A percentile compares a stretch with the other conserved stretches of the same genome.
phyloP scores from a whole-genome alignment of 805 yeast genomes.

The Cephaloascus albidus region DNA sequence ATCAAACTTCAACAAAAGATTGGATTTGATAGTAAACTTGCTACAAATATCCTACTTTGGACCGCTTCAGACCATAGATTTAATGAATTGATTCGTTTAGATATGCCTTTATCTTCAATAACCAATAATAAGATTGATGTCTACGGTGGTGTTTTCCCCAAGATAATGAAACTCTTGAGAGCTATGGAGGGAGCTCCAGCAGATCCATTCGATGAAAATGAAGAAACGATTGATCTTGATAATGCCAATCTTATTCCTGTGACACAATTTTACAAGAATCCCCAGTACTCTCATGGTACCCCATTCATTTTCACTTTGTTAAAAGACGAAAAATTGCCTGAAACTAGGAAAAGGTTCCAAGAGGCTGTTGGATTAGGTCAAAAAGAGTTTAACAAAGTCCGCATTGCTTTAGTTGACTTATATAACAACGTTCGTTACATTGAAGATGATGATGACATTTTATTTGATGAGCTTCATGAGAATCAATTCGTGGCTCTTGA shows the following conservation, averaged over 20 bases:
- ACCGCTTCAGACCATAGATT: slow-evolving; percentile 32
- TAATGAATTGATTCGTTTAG: slow-evolving; percentile 25
- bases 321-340: slow-evolving; percentile 55
- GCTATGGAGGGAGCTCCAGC: slow-evolving; percentile 22
- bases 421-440: slow-evolving; percentile 32
- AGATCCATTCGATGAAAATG: slow-evolving; percentile 15
- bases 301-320: slow-evolving; percentile 73
- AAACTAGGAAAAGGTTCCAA: slow-evolving; percentile 60
- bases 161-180: slow-evolving; percentile 25
- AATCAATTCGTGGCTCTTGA: slow-evolving; percentile 67
- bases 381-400: slow-evolving; percentile 70
- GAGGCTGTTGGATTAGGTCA: slow-evolving; percentile 66
- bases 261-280: slow-evolving; percentile 67
- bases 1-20: slow-evolving; percentile 48
- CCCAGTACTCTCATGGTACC: slow-evolving; percentile 63
- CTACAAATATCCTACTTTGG: slow-evolving; percentile 48
- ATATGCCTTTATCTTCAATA: slow-evolving; percentile 21
- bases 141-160: slow-evolving; percentile 32
- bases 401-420: slow-evolving; percentile 45
- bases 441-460: slow-evolving; percentile 42
- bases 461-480: slow-evolving; percentile 45
- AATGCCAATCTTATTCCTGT: slow-evolving; percentile 48
- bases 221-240: slow-evolving; percentile 5
- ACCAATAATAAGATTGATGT: slow-evolving; percentile 21
- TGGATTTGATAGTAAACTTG: slow-evolving; percentile 37